Evolutionary conservation across 1,284 basidiomycete genomes (phyloP).

Genomic region (Cryptococcus sp.): DNA sequence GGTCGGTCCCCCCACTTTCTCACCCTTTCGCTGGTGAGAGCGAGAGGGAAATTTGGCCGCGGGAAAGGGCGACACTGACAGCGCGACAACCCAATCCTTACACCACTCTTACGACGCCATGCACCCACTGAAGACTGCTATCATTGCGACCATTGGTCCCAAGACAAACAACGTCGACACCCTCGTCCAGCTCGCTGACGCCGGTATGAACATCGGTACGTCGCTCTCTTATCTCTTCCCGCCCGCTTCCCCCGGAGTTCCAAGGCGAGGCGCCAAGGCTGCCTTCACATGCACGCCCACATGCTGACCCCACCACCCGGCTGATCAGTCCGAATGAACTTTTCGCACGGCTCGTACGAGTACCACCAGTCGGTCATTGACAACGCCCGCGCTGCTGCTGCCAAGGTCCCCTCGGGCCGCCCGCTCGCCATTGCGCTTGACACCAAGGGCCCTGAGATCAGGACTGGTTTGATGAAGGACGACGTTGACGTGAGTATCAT

Average conservation of each 20-base stretch:
- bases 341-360: slow-evolving; percentile 93
- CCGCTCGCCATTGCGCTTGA: slow-evolving; percentile 97
- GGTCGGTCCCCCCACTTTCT: slow-evolving; percentile 56
- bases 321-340: slow-evolving; percentile 91
- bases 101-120: background rate
- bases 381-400: slow-evolving; percentile 83
- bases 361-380: slow-evolving; percentile 98
- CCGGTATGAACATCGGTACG: slow-evolving; percentile 93
- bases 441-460: slow-evolving; percentile 99
- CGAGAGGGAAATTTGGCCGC: background rate
- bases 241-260: no score
- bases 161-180: slow-evolving; percentile 88
- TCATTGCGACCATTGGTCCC: slow-evolving; percentile 96
- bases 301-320: background rate
- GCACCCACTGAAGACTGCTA: slow-evolving; percentile 66
- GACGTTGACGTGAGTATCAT: slow-evolving; percentile 69
- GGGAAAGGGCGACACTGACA: no score
- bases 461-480: slow-evolving; percentile 89
- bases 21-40: background rate
- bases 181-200: slow-evolving; percentile 72
- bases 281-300: background rate
- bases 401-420: slow-evolving; percentile 66
- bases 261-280: background rate
- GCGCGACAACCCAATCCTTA: no score
- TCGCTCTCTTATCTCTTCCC: slow-evolving; percentile 18